phyloP scores from a whole-genome alignment of 2,329 filamentous ascomycete genomes.

The Aureobasidium sp. region DNA sequence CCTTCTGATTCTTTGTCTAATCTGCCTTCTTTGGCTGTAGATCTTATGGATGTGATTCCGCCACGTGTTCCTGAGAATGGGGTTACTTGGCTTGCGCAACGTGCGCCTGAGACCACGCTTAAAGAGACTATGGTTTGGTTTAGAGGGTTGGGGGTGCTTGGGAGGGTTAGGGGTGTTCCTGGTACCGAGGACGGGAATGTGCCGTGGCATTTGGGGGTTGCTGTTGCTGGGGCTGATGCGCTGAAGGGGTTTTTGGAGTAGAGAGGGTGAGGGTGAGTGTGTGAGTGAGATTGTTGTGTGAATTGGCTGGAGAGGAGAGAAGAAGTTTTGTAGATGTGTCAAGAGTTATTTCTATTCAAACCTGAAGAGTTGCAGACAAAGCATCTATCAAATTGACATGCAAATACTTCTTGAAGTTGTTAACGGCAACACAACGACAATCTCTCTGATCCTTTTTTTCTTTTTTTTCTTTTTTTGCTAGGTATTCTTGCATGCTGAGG shows the following conservation, averaged over 20 bases:
- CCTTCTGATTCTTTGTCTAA: neutral
- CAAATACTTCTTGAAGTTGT: too few species aligned
- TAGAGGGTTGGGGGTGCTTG: constrained; percentile 60
- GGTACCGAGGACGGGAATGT: constrained; percentile 48
- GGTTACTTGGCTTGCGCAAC: constrained; percentile 11
- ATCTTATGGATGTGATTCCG: constrained; percentile 26
- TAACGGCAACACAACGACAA: too few species aligned
- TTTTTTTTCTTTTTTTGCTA: too few species aligned
- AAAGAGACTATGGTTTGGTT: constrained; percentile 65
- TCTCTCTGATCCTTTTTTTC: too few species aligned
- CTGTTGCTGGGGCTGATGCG: constrained; percentile 59
- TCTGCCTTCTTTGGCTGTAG: constrained; percentile 32
- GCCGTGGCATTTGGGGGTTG: constrained; percentile 71
- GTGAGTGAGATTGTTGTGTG: too few species aligned
- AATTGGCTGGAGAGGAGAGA: too few species aligned
- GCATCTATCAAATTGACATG: too few species aligned
- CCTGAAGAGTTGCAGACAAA: too few species aligned
- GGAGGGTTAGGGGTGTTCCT: constrained; percentile 51
- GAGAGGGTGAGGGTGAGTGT: neutral
- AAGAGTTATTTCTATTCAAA: too few species aligned
- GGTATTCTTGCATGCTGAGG: too few species aligned
- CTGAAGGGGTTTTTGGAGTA: constrained; percentile 33
- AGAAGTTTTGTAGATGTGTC: too few species aligned
- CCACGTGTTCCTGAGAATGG: constrained; percentile 13
- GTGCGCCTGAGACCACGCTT: constrained; percentile 51